A percentile compares a stretch with the other conserved stretches of the same genome.
Evolutionary conservation across 257 asterid species (phyloP).

Genomic region (Leonotis leonurus): DNA sequence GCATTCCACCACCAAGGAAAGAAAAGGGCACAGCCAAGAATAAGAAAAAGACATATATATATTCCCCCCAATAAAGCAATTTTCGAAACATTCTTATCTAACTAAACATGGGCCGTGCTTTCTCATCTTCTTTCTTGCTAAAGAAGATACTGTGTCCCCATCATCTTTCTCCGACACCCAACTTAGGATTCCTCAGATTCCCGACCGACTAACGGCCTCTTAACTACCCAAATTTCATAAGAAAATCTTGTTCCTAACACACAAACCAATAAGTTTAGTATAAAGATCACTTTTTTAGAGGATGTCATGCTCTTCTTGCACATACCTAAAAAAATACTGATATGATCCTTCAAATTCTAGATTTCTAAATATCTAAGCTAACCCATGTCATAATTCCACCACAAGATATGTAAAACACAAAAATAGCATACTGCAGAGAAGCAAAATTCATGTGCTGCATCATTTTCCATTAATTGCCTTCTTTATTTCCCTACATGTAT

Average conservation of each 20-base stretch:
- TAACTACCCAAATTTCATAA: neutral
- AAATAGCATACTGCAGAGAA: neutral
- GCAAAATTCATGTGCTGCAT: neutral
- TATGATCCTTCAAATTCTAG: neutral
- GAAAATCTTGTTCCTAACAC: neutral
- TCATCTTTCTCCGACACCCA: neutral
- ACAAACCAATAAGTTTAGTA: neutral
- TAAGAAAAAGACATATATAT: neutral
- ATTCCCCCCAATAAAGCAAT: neutral
- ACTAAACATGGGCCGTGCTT: neutral
- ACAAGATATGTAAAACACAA: neutral
- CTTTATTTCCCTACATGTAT: neutral
- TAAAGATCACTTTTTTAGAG: neutral
- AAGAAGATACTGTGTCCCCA: neutral
- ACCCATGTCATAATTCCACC: neutral
- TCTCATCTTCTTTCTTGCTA: neutral
- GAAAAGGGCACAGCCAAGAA: neutral
- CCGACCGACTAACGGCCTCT: neutral
- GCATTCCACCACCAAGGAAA: neutral
- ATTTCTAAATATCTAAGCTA: neutral
- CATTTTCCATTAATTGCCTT: neutral
- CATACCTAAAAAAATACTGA: no score
- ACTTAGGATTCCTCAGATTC: neutral
- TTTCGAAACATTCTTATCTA: slow-evolving; percentile 4
- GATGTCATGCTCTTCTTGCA: no score